Evolutionary conservation across 108 stramenopile genomes (phyloP).

Genomic region (Nitzschia inconspicua): DNA sequence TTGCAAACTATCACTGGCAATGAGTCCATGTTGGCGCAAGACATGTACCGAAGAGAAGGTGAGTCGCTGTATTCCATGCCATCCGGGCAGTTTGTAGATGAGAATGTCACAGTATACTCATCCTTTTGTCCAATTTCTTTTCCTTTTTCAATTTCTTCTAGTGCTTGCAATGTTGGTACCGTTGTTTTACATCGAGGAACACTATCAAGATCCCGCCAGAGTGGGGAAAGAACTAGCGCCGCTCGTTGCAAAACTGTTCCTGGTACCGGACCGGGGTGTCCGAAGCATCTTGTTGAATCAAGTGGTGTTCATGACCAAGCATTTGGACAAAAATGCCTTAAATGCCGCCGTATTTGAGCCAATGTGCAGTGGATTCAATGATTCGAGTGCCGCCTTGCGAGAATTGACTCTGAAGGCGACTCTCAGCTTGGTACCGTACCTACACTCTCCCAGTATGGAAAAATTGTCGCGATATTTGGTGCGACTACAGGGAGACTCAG

Average conservation of each 20-base stretch:
- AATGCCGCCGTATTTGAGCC: constrained; percentile 83
- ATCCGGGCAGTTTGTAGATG: background rate
- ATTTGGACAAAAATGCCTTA: constrained; percentile 58
- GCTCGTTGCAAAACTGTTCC: constrained; percentile 64
- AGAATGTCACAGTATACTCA: background rate
- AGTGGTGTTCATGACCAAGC: constrained; percentile 47
- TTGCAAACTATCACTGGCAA: constrained; percentile 46
- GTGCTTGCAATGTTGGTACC: constrained; percentile 64
- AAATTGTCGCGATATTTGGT: constrained; percentile 85
- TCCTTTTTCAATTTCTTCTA: background rate
- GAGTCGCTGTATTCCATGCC: background rate
- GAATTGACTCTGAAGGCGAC: constrained; percentile 87
- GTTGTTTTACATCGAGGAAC: constrained; percentile 71
- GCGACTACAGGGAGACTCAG: constrained; percentile 74
- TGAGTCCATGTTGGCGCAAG: constrained; percentile 66
- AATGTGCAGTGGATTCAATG: constrained; percentile 87
- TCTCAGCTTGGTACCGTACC: constrained; percentile 57
- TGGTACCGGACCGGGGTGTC: constrained; percentile 82
- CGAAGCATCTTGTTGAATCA: constrained; percentile 71
- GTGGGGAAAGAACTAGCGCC: constrained; percentile 60
- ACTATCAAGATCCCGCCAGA: constrained; percentile 38
- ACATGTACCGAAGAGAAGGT: constrained; percentile 76
- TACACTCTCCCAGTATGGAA: constrained; percentile 73
- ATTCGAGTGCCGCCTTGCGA: constrained; percentile 67
- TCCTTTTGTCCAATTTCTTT: background rate